These are phyloP conservation scores for Phytophthora syringae DNA, from an alignment of 352 stramenopile genomes.

Conservation along the genomic window DNA sequence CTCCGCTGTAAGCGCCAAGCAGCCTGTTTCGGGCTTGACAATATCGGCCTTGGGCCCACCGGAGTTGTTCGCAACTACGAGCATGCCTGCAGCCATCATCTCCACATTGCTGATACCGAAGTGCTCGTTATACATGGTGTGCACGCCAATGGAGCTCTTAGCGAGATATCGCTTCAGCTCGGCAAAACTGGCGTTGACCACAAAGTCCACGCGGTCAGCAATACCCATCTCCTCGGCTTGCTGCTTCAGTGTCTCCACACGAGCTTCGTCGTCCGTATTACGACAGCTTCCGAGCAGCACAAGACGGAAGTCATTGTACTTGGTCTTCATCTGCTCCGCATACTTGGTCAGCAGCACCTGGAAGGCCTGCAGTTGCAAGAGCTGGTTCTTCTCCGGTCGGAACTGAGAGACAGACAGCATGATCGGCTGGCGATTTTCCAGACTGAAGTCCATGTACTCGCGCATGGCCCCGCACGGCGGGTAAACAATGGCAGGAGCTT, in stretches of 20 bases:
- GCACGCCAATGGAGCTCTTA: constrained; percentile 92
- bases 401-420: constrained; percentile 98
- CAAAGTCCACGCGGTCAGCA: constrained; percentile 89
- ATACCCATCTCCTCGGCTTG: constrained; percentile 86
- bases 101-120: constrained; percentile 99
- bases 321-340: constrained; percentile 45
- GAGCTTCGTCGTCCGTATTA: constrained; percentile 91
- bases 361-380: constrained; percentile 94
- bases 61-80: constrained; percentile 97
- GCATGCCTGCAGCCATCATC: constrained; percentile 98
- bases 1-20: constrained; percentile 83
- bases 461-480: constrained; percentile 94
- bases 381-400: constrained; percentile 99
- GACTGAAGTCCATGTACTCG: constrained; percentile 71
- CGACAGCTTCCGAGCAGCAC: constrained; percentile 97
- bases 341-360: constrained; percentile 68
- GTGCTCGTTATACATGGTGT: constrained; percentile 99
- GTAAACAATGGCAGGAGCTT: constrained; percentile 88
- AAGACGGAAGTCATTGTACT: constrained; percentile 85
- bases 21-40: constrained; percentile 81
- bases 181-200: constrained; percentile 94
- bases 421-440: constrained; percentile 67
- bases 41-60: constrained; percentile 96
- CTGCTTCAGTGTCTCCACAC: constrained; percentile 88
- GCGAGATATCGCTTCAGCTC: constrained; percentile 92